phyloP scores from a whole-genome alignment of 176 grass and related monocot genomes.

The Carex kokanica region DNA sequence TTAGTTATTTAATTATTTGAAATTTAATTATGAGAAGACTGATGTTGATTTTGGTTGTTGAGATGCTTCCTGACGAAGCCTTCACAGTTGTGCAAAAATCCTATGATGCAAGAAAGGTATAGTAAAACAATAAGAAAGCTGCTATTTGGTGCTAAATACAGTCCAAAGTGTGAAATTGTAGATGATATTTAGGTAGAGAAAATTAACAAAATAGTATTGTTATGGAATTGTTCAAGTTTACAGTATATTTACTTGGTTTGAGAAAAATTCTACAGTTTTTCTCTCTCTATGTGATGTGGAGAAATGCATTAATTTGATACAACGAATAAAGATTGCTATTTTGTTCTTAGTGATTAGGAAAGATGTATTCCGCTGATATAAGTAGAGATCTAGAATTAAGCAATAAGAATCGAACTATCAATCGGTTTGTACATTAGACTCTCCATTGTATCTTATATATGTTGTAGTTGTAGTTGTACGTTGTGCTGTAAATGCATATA shows the following conservation, averaged over 20 bases:
- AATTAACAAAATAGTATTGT: not conserved
- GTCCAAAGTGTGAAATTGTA: not conserved
- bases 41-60: conserved; percentile 56
- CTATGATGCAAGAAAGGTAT: conserved; percentile 90
- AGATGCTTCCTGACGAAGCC: conserved; percentile 81
- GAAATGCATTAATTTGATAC: no score
- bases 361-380: no score
- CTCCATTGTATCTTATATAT: no score
- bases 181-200: not conserved
- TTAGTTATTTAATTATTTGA: not conserved
- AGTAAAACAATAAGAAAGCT: not conserved
- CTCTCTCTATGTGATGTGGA: no score
- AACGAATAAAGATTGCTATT: no score
- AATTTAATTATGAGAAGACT: not conserved
- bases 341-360: no score
- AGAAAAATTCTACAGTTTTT: no score
- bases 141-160: not conserved
- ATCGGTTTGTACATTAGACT: no score
- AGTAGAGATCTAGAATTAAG: no score
- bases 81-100: conserved; percentile 83
- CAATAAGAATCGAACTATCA: no score
- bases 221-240: not conserved
- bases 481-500: no score
- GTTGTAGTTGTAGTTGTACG: no score
- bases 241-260: not conserved